These are phyloP conservation scores for Lactarius quietus DNA, from an alignment of 768 basidiomycete species.

Conservation along the genomic window DNA sequence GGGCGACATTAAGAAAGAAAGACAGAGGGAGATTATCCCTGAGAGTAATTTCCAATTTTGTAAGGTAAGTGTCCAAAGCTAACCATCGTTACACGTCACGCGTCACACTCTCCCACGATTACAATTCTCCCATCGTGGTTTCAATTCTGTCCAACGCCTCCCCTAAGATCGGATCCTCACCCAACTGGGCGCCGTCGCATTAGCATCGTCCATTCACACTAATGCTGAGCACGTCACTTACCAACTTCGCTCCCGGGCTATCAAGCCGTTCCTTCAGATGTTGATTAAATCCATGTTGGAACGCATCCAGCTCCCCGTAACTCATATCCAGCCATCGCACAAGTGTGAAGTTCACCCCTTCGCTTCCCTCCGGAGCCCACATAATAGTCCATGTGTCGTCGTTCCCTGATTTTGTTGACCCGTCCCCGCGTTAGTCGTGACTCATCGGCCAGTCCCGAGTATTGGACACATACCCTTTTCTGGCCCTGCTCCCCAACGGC, in stretches of 20 bases:
- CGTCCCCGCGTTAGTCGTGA: slow-evolving; percentile 9
- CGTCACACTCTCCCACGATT: slow-evolving; percentile 12
- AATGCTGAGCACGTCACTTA: background rate
- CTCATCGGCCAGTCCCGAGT: background rate
- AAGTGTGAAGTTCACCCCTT: slow-evolving; percentile 7
- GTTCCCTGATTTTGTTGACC: slow-evolving; percentile 1
- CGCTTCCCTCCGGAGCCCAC: slow-evolving; percentile 15
- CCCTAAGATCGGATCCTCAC: slow-evolving; percentile 10
- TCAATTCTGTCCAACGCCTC: background rate
- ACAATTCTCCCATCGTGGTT: background rate
- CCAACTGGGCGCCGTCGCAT: background rate
- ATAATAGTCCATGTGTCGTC: slow-evolving; percentile 11
- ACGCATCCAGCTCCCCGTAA: background rate
- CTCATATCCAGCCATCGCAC: slow-evolving; percentile 12
- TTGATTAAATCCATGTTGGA: slow-evolving; percentile 2
- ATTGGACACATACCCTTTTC: slow-evolving; percentile 9
- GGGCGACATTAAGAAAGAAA: slow-evolving; percentile 3
- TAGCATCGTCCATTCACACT: background rate
- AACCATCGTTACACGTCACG: slow-evolving; percentile 5
- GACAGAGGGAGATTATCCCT: background rate
- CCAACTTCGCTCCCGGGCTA: slow-evolving; percentile 1
- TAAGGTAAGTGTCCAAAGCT: background rate
- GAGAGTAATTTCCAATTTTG: slow-evolving; percentile 9
- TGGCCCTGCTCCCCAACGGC: slow-evolving; percentile 9
- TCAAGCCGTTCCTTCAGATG: slow-evolving; percentile 11